Conservation (phyloP, 2,329 filamentous ascomycete genomes). For the Pseudogymnoascus sp. region DNA sequence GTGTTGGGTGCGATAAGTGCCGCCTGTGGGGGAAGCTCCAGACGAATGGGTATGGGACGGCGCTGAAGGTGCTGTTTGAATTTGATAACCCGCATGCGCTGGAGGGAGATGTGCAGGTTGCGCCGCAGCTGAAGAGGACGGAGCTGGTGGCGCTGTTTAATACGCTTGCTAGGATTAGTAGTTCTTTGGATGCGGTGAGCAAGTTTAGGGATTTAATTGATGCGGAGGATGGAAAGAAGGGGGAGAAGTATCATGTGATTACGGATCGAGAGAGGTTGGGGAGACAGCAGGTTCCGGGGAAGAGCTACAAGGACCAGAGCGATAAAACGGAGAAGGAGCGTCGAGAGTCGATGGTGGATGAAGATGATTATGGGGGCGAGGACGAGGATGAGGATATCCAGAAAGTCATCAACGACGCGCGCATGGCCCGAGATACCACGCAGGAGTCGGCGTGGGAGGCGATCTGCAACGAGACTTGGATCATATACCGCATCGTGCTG, state of each 20-base stretch:
- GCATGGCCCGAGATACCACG: conserved; percentile 23
- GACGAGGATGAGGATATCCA: conserved; percentile 36
- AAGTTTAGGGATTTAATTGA: conserved; percentile 56
- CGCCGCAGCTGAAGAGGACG: conserved; percentile 71
- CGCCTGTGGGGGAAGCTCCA: conserved; percentile 96
- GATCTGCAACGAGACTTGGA: conserved; percentile 55
- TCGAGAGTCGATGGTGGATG: conserved; percentile 12
- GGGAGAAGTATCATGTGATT: conserved; percentile 19
- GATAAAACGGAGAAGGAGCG: conserved; percentile 15
- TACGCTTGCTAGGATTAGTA: conserved; percentile 79
- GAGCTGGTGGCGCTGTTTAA: conserved; percentile 94
- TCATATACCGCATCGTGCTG: conserved; percentile 50
- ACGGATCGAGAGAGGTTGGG: conserved; percentile 32
- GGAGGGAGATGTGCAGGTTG: conserved; percentile 50
- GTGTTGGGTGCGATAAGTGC: conserved; percentile 97
- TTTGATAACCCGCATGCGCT: conserved; percentile 55
- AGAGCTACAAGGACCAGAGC: conserved; percentile 13
- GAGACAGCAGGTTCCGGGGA: conserved; percentile 31
- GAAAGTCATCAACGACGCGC: conserved; percentile 27
- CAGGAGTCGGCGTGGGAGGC: conserved; percentile 42
- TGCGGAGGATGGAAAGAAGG: conserved; percentile 22
- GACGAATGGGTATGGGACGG: conserved; percentile 88
- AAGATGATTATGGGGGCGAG: conserved; percentile 24
- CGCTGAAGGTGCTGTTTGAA: conserved; percentile 92
- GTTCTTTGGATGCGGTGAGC: conserved; percentile 66